A percentile compares a stretch with the other conserved stretches of the same genome.
phyloP scores from a whole-genome alignment of 2,329 filamentous ascomycete species.

The Penicillium sp. region DNA sequence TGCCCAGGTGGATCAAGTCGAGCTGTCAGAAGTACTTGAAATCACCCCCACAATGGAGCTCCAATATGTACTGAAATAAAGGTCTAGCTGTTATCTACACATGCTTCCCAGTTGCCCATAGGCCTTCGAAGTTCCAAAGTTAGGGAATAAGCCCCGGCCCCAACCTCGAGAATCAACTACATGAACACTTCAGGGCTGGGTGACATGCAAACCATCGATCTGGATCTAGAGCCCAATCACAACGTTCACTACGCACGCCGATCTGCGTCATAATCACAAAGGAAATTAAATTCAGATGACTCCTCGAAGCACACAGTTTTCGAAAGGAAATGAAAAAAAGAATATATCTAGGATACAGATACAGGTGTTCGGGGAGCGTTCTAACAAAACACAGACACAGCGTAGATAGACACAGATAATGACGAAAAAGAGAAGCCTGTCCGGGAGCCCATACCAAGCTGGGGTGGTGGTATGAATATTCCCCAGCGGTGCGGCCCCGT shows the following conservation, averaged over 20 bases:
- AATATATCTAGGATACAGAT: conserved; percentile 47
- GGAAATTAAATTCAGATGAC: conserved; percentile 40
- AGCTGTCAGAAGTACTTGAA: no score
- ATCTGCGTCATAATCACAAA: conserved; percentile 31
- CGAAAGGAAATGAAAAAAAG: conserved; percentile 36
- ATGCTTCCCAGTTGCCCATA: no score
- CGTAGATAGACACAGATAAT: conserved; percentile 31
- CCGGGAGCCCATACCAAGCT: conserved; percentile 21
- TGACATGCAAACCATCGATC: not conserved
- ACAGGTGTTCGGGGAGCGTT: conserved; percentile 41
- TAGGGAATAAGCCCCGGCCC: no score
- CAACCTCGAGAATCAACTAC: no score
- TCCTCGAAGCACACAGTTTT: conserved; percentile 42
- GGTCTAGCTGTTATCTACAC: no score
- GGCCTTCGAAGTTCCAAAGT: no score
- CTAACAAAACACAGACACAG: conserved; percentile 39
- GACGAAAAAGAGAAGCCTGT: conserved; percentile 27
- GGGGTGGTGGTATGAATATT: conserved; percentile 28
- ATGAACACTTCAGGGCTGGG: no score
- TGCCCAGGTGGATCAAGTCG: no score
- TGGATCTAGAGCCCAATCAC: not conserved
- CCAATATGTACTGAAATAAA: no score
- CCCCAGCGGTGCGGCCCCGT: conserved; percentile 28
- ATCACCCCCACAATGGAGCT: no score
- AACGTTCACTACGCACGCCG: not conserved